phyloP scores from a whole-genome alignment of 2,329 filamentous ascomycete species.

The Aureobasidium vineae region DNA sequence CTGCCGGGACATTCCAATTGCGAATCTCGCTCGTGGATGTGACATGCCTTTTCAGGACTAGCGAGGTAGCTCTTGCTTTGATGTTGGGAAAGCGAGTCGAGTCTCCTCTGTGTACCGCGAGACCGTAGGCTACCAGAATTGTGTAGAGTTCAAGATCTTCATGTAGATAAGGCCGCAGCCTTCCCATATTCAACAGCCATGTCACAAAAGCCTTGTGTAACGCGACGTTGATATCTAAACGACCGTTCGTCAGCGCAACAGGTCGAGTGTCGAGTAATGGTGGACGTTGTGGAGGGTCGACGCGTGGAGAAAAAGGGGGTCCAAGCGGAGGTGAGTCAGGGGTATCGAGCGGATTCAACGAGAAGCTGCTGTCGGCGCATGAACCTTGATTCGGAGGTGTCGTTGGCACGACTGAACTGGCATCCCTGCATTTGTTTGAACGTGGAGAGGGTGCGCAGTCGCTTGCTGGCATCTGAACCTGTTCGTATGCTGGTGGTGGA shows the following conservation, averaged over 20 bases:
- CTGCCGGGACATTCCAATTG: not conserved
- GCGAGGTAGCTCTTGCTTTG: constrained; percentile 11
- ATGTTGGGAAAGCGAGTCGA: constrained; percentile 8
- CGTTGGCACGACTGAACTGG: not conserved
- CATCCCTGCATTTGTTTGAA: not conserved
- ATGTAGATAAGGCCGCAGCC: not conserved
- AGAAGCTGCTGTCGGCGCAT: not conserved
- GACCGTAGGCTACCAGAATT: constrained; percentile 12
- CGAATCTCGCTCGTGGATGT: not conserved
- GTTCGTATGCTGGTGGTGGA: constrained; percentile 8
- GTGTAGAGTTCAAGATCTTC: constrained; percentile 7
- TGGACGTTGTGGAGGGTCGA: not conserved
- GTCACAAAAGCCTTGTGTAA: constrained; percentile 14
- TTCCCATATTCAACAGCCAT: constrained; percentile 21
- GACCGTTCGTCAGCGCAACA: not conserved
- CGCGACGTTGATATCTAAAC: not conserved
- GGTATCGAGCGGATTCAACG: constrained; percentile 10
- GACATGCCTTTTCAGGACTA: constrained; percentile 1
- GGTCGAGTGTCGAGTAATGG: not conserved
- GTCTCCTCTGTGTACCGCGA: constrained; percentile 1
- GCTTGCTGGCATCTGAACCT: constrained; percentile 21
- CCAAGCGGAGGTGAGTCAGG: constrained; percentile 4
- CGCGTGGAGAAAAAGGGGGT: constrained; percentile 8
- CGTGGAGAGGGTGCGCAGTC: constrained; percentile 1
- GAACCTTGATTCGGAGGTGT: constrained; percentile 3